Base-by-base conservation (phyloP, 2,329 filamentous ascomycete species). In the Exophiala alcalophila region DNA sequence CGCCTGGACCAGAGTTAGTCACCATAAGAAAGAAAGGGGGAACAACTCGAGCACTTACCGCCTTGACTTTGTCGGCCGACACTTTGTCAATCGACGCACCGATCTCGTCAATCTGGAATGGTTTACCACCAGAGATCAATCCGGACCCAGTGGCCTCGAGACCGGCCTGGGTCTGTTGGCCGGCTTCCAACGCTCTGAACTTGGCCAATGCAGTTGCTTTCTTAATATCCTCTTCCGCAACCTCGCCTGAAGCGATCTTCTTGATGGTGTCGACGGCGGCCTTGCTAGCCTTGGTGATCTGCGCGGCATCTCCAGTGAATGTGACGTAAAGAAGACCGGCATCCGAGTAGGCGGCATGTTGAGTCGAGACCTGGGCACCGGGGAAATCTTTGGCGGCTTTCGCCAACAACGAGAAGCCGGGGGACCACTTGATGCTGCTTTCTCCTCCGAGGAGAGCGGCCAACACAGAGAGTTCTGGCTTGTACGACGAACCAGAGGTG, bases 131-230 rank as follows among this genome's bases (percentile, higher is more conserved):
- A 62, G 86, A 82, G 59, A 96, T 76, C 49, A 96, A 78, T 55
- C 86, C 86, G 59, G 86, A 81, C 52, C 92, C 92, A 53, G 89
- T 90, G 51, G 86, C 77, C 61, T 94, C 81, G 47, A 97, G 73
- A 57, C 86, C 87, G 44, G 83, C 77, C 57, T 83, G 78, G 52
- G 86, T 80, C 59, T 83, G 81, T 71, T 96, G 85, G 56, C 82
- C 85, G 54, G 81, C 78, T 61, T 94, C 86, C 40, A 97, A 76
- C 54, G 88, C 84, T 65, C 85, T 83, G 72, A 95, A 98, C 72
- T 95, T 97, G 62, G 92, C 92, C 61, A 86, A 82, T 48, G 91
- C 87, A 64, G 90, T 80, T 37, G 92, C 92, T 78, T 96, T 97
- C 67, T 83, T 80, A 63, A 97, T 76, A 50, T 92, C 84, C 68